phyloP scores from a whole-genome alignment of 768 basidiomycete genomes.

The Coprinellus micaceus region DNA sequence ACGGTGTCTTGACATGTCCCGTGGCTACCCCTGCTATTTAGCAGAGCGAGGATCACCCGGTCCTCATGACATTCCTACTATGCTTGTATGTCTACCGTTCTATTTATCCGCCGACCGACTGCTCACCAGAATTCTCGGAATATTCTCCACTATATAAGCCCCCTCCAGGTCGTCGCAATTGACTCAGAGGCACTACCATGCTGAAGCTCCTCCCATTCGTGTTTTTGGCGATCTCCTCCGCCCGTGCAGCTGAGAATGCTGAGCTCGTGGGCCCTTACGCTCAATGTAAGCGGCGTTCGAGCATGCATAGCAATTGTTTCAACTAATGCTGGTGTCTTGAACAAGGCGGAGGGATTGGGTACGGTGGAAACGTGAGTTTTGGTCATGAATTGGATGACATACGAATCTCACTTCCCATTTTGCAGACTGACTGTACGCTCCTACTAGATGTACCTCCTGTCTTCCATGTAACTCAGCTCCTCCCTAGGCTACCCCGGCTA shows the following conservation, averaged over 20 bases:
- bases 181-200: background rate
- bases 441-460: too few species aligned
- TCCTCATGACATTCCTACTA: background rate
- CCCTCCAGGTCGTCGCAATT: background rate
- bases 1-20: background rate
- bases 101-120: background rate
- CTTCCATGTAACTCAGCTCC: too few species aligned
- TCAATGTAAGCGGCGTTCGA: slow-evolving; percentile 24
- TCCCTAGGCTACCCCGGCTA: slow-evolving; percentile 25
- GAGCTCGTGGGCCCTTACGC: slow-evolving; percentile 24
- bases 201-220: slow-evolving; percentile 10
- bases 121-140: background rate
- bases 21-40: background rate
- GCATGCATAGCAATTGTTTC: background rate
- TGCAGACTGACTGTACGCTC: background rate
- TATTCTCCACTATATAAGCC: slow-evolving; percentile 1
- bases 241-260: slow-evolving; percentile 3
- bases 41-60: slow-evolving; percentile 4
- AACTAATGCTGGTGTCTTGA: too few species aligned
- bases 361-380: slow-evolving; percentile 23
- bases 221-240: background rate
- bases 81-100: background rate
- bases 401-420: background rate
- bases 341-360: slow-evolving; percentile 28
- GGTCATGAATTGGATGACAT: background rate